Evolutionary conservation across 2,329 filamentous ascomycete species (phyloP).

Genomic region (Ascochyta clinopodiicola): DNA sequence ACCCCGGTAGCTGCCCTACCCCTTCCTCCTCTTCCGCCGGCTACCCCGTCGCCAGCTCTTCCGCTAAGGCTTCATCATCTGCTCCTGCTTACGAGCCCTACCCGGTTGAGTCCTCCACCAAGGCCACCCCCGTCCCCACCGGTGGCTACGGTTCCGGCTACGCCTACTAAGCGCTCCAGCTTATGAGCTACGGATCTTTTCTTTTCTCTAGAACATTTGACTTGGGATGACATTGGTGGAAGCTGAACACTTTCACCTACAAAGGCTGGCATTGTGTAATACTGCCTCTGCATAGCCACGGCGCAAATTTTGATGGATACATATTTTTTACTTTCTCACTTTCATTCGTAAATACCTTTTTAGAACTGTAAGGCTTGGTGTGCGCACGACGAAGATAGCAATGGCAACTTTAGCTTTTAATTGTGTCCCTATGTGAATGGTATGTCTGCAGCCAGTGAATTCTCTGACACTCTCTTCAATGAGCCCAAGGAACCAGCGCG

Average conservation of each 20-base stretch:
- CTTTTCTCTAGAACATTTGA: constrained; percentile 3
- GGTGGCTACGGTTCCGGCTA: constrained; percentile 28
- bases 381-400: neutral
- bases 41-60: constrained; percentile 11
- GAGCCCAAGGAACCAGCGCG: too few species aligned
- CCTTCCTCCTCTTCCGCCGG: constrained; percentile 8
- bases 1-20: constrained; percentile 23
- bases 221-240: constrained; percentile 6
- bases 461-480: too few species aligned
- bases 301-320: constrained; percentile 20
- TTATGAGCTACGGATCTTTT: constrained; percentile 7
- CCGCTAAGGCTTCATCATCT: constrained; percentile 4
- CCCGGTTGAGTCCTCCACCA: constrained; percentile 11
- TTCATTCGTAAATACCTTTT: constrained; percentile 21
- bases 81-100: constrained; percentile 9
- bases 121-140: constrained; percentile 21
- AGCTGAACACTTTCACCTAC: constrained; percentile 5
- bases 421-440: neutral
- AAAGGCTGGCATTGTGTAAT: constrained; percentile 13
- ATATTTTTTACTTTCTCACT: constrained; percentile 12
- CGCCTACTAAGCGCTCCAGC: constrained; percentile 17
- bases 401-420: neutral
- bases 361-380: constrained; percentile 15
- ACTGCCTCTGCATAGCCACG: constrained; percentile 32
- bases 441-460: too few species aligned